phyloP scores from a whole-genome alignment of 2,329 filamentous ascomycete genomes.

The Colletotrichum phormii region DNA sequence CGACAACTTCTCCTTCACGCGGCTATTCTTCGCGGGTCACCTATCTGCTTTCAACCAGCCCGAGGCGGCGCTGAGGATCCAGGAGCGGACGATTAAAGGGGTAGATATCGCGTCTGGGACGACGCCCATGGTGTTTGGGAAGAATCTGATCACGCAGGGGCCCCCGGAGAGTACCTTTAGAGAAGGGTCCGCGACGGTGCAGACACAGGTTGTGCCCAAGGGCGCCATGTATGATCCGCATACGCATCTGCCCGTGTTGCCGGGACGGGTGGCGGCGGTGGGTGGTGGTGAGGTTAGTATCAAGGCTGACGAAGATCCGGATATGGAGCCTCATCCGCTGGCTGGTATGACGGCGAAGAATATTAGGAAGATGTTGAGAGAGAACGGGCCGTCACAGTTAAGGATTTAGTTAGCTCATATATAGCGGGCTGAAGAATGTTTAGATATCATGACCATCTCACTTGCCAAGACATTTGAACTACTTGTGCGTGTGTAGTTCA shows the following conservation, averaged over 20 bases:
- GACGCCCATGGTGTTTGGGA: constrained; percentile 11
- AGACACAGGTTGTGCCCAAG: neutral
- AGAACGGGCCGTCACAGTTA: neutral
- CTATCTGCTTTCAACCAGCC: constrained; percentile 18
- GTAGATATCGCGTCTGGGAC: constrained; percentile 24
- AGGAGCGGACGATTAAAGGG: constrained; percentile 11
- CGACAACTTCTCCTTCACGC: constrained; percentile 11
- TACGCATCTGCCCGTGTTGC: constrained; percentile 16
- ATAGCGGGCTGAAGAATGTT: neutral
- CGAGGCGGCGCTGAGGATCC: constrained; percentile 17
- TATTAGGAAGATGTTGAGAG: constrained; percentile 9
- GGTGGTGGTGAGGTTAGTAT: neutral
- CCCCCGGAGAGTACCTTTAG: constrained; percentile 2
- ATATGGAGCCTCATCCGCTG: neutral
- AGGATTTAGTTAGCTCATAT: neutral
- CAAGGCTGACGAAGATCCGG: neutral
- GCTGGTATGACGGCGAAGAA: constrained; percentile 8
- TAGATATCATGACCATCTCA: neutral
- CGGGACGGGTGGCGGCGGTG: neutral
- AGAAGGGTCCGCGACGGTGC: constrained; percentile 11
- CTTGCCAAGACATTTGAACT: neutral
- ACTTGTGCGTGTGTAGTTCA: neutral
- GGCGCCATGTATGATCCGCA: neutral
- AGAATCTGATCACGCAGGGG: neutral
- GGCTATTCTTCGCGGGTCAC: constrained; percentile 24